Base-by-base conservation (phyloP, 495 filamentous ascomycete species). In the Cenococcum geophilum region DNA sequence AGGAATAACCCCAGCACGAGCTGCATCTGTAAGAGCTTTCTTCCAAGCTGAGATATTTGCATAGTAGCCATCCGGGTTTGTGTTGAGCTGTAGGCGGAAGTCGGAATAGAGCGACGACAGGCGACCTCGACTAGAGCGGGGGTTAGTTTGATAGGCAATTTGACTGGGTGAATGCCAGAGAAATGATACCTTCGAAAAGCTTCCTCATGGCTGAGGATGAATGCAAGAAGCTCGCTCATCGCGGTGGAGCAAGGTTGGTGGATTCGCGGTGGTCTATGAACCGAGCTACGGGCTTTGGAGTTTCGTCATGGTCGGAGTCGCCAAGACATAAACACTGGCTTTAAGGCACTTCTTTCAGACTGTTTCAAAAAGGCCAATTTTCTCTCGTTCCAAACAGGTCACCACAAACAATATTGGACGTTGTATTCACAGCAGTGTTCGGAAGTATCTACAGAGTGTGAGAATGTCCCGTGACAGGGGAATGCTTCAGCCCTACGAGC, bases 41-140 rank as follows among this genome's bases (percentile, higher is more conserved):
- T 86, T 83, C 93, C 93, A 98, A 45, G 92, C 89, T 14, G 81
- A 75, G 43, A 92, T 73, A 72, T 98, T 97, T 53, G 92, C 89
- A 32, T 79, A 74, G 76, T 91, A 98, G 63, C 91, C 92, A 68
- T 95, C 91, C 0, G 92, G 91, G 70, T 98, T 98, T 35, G 87
- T 86, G 57, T 82, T 83, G 61, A 81, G 82, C 63, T 92, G 91
- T 37, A 80, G 71, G 4, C 82, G 77, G 74, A 98, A 97, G 73
- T 97, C 95, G 59, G 92, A 96, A 76, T 96, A 98, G 55, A 98
- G 83, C 14, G 92, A 92, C 5, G 91, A 87, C 4, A 97, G 84
- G 43, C 93, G 91, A 62, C 86, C 83, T 75, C 88, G 93, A 61
- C 73, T 76, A 50, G 18, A n/a, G 23, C 2, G 12, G 48, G 8